Evolutionary conservation across 768 basidiomycete species (phyloP), one percentile per base, ranked within the genome.

Genomic region (Tricholoma flavovirens): DNA sequence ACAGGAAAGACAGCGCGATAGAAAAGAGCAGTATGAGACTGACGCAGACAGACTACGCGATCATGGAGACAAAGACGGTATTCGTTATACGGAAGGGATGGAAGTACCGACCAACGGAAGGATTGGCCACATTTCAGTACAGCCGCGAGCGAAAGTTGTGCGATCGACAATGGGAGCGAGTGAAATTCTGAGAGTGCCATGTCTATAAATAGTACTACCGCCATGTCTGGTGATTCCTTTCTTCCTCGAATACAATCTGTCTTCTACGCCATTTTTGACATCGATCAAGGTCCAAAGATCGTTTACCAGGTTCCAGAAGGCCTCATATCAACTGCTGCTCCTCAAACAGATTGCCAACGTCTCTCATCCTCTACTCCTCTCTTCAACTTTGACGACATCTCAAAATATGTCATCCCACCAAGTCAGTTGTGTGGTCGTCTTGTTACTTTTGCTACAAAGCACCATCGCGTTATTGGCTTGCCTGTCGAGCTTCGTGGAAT

Each of bases 251-350:
- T 92, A 55, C 84, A 87, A 62, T 93, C 92, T 10, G 88, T 96
- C 12, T 98, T 98, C 75, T 98, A 97, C 66, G 88, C 95, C 3
- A 84, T 89, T 12, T 98, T 99, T 68, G 93, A 98, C 71, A 79
- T 87, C 35, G 74, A 73, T 5, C 83, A 88, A 54, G 96, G 97
- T 2, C 90, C 93, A 2, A 90, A 90, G 65, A 88, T 98, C 46
- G 84, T 92, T 4, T 89, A 88, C 64, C 95, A 98, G 72, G 93
- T 97, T 6, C 96, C 96, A 1, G 96, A 97, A 67, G 91, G 86
- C 43, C 83, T 93, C 51, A 91, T 96, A 59, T 80, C 85, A 5
- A 70, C 73, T n/a, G 64, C 58, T 57, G 64, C 30, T 32, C 30
- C n/a, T n/a, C n/a, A n/a, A n/a, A n/a, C n/a, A n/a, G n/a, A n/a